Percentiles rank a stretch among this genome's conserved stretches.
Evolutionary conservation across 176 grass and related monocot genomes (phyloP).

Genomic region (Pontederia crassipes): DNA sequence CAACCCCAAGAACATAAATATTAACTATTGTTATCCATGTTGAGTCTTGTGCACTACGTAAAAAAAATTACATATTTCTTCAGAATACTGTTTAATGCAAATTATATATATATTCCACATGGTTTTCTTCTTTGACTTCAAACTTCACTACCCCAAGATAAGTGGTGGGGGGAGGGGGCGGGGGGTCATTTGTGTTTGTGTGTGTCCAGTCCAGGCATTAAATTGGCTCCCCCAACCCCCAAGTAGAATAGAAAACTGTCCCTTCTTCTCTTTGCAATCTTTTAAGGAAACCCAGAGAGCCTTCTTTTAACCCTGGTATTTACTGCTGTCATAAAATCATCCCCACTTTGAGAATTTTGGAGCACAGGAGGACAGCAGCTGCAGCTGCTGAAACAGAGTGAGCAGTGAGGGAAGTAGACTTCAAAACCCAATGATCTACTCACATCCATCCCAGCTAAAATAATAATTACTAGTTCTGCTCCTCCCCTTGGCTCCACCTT

Average conservation of each 20-base stretch:
- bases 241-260: slow-evolving; percentile 17
- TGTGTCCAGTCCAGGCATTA: slow-evolving; percentile 2
- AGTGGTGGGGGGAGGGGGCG: slow-evolving; percentile 9
- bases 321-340: slow-evolving; percentile 31
- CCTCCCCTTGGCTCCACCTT: slow-evolving; percentile 16
- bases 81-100: not conserved
- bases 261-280: not conserved
- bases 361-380: slow-evolving; percentile 28
- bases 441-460: not conserved
- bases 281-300: slow-evolving; percentile 15
- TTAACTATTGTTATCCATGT: not conserved
- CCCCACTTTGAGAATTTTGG: slow-evolving; percentile 41
- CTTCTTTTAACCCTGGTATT: slow-evolving; percentile 18
- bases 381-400: slow-evolving; percentile 23
- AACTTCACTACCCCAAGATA: slow-evolving; percentile 13
- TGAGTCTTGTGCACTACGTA: not conserved
- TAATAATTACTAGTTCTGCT: slow-evolving; percentile 16
- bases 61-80: not conserved
- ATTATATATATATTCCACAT: no score
- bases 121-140: slow-evolving; percentile 13
- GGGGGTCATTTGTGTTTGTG: not conserved
- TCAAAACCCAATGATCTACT: slow-evolving; percentile 20
- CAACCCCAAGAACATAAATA: no score
- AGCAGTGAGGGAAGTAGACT: slow-evolving; percentile 21
- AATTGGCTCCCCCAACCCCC: slow-evolving; percentile 6